These are phyloP conservation scores for Trichocladium uniseriatum DNA, from an alignment of 495 filamentous ascomycete genomes.

Conservation along the genomic window DNA sequence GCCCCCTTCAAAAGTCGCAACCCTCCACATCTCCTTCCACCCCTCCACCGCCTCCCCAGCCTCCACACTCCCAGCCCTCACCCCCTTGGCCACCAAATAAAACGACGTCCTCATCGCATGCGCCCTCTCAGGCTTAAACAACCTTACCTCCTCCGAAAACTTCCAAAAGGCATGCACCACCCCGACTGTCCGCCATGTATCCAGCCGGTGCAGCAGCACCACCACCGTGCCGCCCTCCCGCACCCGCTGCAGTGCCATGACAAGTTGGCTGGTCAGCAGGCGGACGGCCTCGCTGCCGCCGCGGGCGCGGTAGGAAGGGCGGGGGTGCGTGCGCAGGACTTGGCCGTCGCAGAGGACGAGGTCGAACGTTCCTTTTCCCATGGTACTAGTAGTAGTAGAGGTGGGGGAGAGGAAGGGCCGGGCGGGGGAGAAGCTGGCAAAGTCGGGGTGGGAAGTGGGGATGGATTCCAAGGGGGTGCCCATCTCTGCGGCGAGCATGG, in stretches of 20 bases:
- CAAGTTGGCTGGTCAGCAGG: slow-evolving; percentile 37
- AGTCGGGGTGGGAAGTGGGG: slow-evolving; percentile 37
- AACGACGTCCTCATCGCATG: slow-evolving; percentile 44
- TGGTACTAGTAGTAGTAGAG: no score
- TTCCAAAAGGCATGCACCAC: slow-evolving; percentile 35
- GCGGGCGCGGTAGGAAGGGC: slow-evolving; percentile 13
- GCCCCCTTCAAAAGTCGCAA: slow-evolving; percentile 34
- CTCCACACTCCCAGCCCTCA: slow-evolving; percentile 26
- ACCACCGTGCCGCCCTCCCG: slow-evolving; percentile 39
- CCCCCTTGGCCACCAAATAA: slow-evolving; percentile 45
- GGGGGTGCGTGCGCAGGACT: slow-evolving; percentile 39
- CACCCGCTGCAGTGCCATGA: slow-evolving; percentile 40
- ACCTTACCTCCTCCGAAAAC: slow-evolving; percentile 33
- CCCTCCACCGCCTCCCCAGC: slow-evolving; percentile 30
- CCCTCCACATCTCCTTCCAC: slow-evolving; percentile 39
- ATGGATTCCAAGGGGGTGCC: slow-evolving; percentile 26
- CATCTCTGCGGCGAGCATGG: slow-evolving; percentile 46
- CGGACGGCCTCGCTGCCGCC: slow-evolving; percentile 37
- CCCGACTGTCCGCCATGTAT: slow-evolving; percentile 31
- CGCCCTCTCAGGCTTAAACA: slow-evolving; percentile 39
- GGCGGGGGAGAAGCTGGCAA: slow-evolving; percentile 28
- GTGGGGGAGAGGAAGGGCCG: slow-evolving; percentile 20
- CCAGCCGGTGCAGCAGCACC: slow-evolving; percentile 42
- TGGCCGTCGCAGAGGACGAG: slow-evolving; percentile 52
- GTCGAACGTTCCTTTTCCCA: slow-evolving; percentile 39